phyloP scores from a whole-genome alignment of 129 eudicot genomes.

The Logfia minima region DNA sequence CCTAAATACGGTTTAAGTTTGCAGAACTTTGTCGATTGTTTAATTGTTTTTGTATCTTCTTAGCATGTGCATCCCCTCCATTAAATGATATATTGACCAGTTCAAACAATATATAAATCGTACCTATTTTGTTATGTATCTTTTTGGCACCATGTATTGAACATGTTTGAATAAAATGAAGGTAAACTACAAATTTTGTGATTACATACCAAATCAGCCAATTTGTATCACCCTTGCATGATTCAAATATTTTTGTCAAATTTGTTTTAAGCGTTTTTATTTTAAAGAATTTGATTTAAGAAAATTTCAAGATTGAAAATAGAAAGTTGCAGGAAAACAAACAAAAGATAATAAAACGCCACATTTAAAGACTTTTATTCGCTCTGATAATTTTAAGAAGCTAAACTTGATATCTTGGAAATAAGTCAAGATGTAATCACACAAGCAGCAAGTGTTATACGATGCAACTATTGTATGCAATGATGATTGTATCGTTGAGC shows the following conservation, averaged over 20 bases:
- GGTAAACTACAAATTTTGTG: neutral
- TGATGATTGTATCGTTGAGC: neutral
- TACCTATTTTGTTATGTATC: neutral
- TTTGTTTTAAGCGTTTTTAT: neutral
- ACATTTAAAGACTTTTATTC: no score
- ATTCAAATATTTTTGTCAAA: neutral
- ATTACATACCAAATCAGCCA: neutral
- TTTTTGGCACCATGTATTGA: neutral
- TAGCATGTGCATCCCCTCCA: neutral
- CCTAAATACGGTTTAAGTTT: no score
- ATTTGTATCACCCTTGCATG: neutral
- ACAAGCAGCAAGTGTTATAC: neutral
- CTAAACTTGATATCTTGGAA: no score
- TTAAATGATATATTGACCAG: neutral
- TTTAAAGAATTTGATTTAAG: no score
- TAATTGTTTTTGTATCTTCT: no score
- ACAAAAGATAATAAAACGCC: no score
- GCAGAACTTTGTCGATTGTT: no score
- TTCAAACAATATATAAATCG: neutral
- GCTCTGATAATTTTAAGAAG: no score
- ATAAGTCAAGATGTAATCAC: neutral
- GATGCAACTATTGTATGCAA: neutral
- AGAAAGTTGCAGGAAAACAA: no score
- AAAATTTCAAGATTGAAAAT: neutral
- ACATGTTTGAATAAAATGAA: neutral